A percentile compares a stretch with the other conserved stretches of the same genome.
These are phyloP conservation scores for Begonia fuchsioides DNA, from an alignment of 306 rosid genomes.

Conservation along the genomic window DNA sequence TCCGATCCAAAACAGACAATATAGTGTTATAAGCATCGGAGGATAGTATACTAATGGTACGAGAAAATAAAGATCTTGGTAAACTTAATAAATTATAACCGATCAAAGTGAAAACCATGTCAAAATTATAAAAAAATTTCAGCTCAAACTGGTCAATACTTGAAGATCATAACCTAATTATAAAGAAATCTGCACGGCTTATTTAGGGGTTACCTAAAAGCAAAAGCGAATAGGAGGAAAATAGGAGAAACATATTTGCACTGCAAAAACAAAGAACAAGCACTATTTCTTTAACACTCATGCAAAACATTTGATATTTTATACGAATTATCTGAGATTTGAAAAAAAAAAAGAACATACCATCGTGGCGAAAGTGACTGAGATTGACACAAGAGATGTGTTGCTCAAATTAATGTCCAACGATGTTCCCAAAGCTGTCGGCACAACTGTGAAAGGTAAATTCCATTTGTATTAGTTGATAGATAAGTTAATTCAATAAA, in stretches of 20 bases:
- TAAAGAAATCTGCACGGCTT: background rate
- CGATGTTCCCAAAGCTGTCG: conserved; percentile 93
- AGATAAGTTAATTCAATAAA: conserved; percentile 63
- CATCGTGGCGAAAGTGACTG: conserved; percentile 99
- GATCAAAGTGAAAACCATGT: too few species aligned
- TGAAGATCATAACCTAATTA: too few species aligned
- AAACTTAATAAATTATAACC: too few species aligned
- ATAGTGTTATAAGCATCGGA: too few species aligned
- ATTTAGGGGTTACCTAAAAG: conserved; percentile 46
- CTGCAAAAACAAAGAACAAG: conserved; percentile 33
- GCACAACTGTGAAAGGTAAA: conserved; percentile 99
- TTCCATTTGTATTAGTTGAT: conserved; percentile 99
- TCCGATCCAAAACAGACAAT: too few species aligned
- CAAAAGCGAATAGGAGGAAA: conserved; percentile 94
- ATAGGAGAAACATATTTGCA: conserved; percentile 99
- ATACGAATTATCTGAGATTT: background rate
- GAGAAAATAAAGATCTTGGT: too few species aligned
- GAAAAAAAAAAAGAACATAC: conserved; percentile 35
- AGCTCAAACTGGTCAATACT: too few species aligned
- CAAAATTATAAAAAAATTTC: too few species aligned
- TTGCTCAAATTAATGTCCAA: conserved; percentile 94
- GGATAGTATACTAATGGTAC: too few species aligned
- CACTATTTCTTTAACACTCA: too few species aligned
- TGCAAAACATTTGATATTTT: background rate
- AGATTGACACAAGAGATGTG: conserved; percentile 85